phyloP scores from a whole-genome alignment of 1,284 basidiomycete species.

The Microbotryum intermedium region DNA sequence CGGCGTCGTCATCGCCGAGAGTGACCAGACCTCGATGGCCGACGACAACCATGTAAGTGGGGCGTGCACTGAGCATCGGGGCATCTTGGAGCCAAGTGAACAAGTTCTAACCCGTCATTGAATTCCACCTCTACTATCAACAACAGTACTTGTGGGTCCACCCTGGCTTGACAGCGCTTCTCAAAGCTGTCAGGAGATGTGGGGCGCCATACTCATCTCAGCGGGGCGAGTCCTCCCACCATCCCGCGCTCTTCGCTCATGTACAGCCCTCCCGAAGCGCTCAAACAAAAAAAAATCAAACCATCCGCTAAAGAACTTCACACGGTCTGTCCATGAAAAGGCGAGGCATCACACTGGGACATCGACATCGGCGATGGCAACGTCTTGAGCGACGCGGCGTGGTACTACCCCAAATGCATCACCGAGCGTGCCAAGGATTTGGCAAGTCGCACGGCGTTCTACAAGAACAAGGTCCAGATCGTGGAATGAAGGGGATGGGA shows the following conservation, averaged over 20 bases:
- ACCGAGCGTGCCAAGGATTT: slow-evolving; percentile 31
- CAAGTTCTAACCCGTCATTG: not conserved
- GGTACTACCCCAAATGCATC: slow-evolving; percentile 31
- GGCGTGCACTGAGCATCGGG: not conserved
- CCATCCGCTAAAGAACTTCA: not conserved
- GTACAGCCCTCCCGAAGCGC: slow-evolving; percentile 10
- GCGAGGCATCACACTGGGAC: slow-evolving; percentile 20
- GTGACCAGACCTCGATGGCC: slow-evolving; percentile 48
- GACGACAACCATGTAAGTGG: slow-evolving; percentile 49
- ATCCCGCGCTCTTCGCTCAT: too few species aligned
- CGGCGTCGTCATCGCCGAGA: slow-evolving; percentile 51
- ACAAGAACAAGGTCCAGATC: slow-evolving; percentile 36
- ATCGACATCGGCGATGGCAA: slow-evolving; percentile 4
- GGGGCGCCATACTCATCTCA: too few species aligned
- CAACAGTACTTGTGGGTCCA: too few species aligned
- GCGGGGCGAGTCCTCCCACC: not conserved
- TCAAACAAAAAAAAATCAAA: slow-evolving; percentile 14
- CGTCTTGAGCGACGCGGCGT: slow-evolving; percentile 16
- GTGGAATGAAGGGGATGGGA: not conserved
- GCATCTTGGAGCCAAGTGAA: not conserved
- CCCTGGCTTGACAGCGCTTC: too few species aligned
- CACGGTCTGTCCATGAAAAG: slow-evolving; percentile 22
- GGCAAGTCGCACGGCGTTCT: slow-evolving; percentile 35
- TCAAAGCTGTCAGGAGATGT: too few species aligned
- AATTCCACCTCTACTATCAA: not conserved